Evolutionary conservation across 768 basidiomycete genomes (phyloP), one percentile per base, ranked within the genome.

Genomic region (Suillus lakei): DNA sequence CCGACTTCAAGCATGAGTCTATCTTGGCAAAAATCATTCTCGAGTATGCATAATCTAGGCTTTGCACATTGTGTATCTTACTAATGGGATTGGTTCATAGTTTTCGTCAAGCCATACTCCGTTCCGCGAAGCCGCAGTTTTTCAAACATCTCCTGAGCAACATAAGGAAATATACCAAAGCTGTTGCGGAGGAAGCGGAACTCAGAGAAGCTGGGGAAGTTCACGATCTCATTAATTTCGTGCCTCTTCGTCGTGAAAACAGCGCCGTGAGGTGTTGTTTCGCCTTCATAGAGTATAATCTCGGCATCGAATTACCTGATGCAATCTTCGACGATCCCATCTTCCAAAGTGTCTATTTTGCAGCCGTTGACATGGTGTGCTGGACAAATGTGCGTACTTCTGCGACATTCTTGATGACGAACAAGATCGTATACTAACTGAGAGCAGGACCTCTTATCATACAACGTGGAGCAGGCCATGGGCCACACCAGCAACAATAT

Each of bases 261-360:
- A 90, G 89, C 74, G 91, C 86, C 38, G 84, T 89, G 66, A 81
- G 85, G n/a, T 79, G 85, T 60, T 89, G 88, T 79, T 88, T 88
- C 70, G 83, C 82, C 43, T 79, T 90, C 41, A 81, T 87, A 56
- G 88, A 89, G 69, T 89, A 85, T 67, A 82, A 82, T 62, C 80
- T 88, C 53, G 88, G 84, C 54, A 82, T 88, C 60, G 87, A 91
- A 70, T 81, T 91, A 30, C 87, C 88, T 13, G 86, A 91, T 60
- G 81, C 85, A 60, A 83, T 91, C 32, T 86, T 85, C 68, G 78
- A 86, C 50, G 80, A 91, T 73, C 79, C 85, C 13, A 76, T 70
- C 18, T 85, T 91, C 69, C 77, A 80, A 73, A 80, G 80, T 50
- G 81, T 87, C 39, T 86, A 88, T 68, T 84, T 82, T 73, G 85